A percentile compares a stretch with the other conserved stretches of the same genome.
phyloP scores from a whole-genome alignment of 106 monocot species.

The Acorus gramineus region DNA sequence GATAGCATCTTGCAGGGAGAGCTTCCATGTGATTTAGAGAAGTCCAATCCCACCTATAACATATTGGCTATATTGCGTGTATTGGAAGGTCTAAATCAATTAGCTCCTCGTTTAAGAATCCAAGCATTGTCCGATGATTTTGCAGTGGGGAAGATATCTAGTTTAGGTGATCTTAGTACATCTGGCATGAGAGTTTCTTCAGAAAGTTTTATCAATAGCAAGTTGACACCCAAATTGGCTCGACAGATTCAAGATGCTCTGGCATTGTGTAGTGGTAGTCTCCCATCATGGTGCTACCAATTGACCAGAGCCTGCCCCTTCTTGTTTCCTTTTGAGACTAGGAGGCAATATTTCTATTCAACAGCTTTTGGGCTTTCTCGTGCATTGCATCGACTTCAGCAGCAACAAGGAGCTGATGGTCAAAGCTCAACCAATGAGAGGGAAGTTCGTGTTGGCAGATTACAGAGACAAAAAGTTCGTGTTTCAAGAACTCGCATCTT shows the following conservation, averaged over 20 bases:
- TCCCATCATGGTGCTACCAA: conserved; percentile 97
- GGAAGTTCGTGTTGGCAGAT: conserved; percentile 79
- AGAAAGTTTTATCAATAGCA: conserved; percentile 72
- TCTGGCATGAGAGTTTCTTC: conserved; percentile 43
- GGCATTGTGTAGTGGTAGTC: conserved; percentile 95
- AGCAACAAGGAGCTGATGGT: conserved; percentile 75
- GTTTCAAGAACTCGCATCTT: conserved; percentile 89
- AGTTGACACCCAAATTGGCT: conserved; percentile 88
- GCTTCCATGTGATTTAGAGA: conserved; percentile 93
- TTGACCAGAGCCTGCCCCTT: conserved; percentile 95
- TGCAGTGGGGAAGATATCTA: conserved; percentile 53
- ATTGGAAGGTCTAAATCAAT: conserved; percentile 75
- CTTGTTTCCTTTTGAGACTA: conserved; percentile 95
- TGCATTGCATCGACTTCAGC: conserved; percentile 90
- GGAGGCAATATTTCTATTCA: conserved; percentile 92
- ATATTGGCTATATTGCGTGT: conserved; percentile 86
- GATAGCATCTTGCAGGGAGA: conserved; percentile 95
- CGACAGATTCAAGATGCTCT: conserved; percentile 95
- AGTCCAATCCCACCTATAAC: conserved; percentile 71
- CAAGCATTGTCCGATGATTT: conserved; percentile 67
- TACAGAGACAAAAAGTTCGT: conserved; percentile 96
- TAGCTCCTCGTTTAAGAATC: conserved; percentile 77
- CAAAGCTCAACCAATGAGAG: conserved; percentile 57
- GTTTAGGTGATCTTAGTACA: conserved; percentile 43
- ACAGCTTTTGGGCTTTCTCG: conserved; percentile 94